A percentile compares a stretch with the other conserved stretches of the same genome.
Conservation (phyloP, 495 filamentous ascomycete genomes). For the Baudoinia panamericana region DNA sequence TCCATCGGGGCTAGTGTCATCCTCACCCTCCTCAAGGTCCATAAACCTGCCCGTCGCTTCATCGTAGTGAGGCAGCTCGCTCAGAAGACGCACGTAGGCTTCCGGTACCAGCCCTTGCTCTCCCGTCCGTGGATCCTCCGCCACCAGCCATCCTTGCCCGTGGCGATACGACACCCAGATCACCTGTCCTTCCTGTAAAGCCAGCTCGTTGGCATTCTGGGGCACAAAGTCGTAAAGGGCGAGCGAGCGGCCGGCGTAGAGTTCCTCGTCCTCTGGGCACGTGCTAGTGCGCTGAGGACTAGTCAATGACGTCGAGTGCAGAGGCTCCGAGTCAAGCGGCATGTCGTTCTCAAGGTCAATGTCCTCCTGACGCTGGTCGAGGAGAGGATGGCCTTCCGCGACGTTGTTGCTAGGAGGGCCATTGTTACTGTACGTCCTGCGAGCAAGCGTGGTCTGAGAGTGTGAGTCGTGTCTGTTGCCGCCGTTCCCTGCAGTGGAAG, state of each 20-base stretch:
- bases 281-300: conserved; percentile 21
- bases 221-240: conserved; percentile 88
- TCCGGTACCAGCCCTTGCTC: conserved; percentile 86
- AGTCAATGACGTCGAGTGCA: conserved; percentile 16
- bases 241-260: conserved; percentile 29
- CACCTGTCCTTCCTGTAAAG: conserved; percentile 83
- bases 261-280: conserved; percentile 23
- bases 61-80: conserved; percentile 49
- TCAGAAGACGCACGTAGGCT: conserved; percentile 85
- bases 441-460: conserved; percentile 1
- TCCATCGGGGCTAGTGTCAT: too few species aligned
- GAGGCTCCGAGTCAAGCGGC: conserved; percentile 17
- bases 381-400: background rate
- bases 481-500: background rate
- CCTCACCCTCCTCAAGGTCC: conserved; percentile 22
- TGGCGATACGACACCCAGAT: conserved; percentile 94
- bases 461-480: background rate
- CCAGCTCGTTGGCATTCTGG: conserved; percentile 94
- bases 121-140: conserved; percentile 85
- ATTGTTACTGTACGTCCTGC: background rate
- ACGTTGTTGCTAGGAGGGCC: background rate
- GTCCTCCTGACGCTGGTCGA: background rate
- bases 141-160: conserved; percentile 93
- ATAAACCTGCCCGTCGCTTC: conserved; percentile 29
- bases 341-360: conserved; percentile 9